phyloP scores from a whole-genome alignment of 75 land plant species.

The Azolla pinnata region DNA sequence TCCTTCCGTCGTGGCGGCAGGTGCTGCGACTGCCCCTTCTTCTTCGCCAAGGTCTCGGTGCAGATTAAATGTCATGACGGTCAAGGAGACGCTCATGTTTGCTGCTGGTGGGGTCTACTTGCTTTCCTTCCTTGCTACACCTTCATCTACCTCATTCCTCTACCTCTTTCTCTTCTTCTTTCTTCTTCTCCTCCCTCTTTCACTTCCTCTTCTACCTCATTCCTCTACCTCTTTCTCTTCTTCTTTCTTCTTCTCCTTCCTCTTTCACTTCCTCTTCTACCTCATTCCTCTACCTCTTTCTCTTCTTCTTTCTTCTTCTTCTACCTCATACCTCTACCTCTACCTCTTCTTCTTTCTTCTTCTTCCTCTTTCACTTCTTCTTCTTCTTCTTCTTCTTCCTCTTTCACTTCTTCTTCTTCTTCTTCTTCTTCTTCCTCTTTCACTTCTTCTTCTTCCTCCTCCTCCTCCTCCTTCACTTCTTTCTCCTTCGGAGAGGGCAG shows the following conservation, averaged over 20 bases:
- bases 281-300: not conserved
- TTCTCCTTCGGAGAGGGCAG: no score
- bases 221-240: not conserved
- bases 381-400: no score
- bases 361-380: not conserved
- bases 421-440: no score
- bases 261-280: not conserved
- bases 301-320: not conserved
- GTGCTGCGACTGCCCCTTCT: no score
- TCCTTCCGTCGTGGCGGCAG: no score
- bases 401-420: no score
- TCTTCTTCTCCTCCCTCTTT: not conserved
- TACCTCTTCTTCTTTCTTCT: not conserved
- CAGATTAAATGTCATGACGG: slow-evolving; percentile 84
- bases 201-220: not conserved
- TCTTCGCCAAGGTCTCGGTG: slow-evolving; percentile 11
- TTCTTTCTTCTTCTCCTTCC: not conserved
- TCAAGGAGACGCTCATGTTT: slow-evolving; percentile 54
- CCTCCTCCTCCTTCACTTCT: no score
- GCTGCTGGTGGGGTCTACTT: not conserved
- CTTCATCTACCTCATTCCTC: not conserved
- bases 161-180: not conserved
- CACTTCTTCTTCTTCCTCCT: no score
- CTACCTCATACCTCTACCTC: not conserved
- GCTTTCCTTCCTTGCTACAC: not conserved